A percentile compares a stretch with the other conserved stretches of the same genome.
phyloP scores from a whole-genome alignment of 495 filamentous ascomycete genomes.

The Durotheca rogersii region DNA sequence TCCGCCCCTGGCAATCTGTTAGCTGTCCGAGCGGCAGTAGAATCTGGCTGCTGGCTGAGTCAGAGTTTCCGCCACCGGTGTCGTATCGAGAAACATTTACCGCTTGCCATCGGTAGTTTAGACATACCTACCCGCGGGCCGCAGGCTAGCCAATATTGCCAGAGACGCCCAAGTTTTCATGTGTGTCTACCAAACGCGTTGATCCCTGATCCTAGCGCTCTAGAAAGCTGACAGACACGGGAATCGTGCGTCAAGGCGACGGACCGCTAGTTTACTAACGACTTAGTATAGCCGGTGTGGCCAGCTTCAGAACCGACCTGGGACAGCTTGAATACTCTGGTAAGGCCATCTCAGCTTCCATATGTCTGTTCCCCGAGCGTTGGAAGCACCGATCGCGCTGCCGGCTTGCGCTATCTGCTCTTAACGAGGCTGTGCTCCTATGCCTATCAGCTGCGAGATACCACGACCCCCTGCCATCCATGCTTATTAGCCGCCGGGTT shows the following conservation, averaged over 20 bases:
- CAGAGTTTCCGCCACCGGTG: constrained; percentile 6
- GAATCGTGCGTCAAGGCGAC: constrained; percentile 16
- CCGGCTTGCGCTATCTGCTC: not conserved
- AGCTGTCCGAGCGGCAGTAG: constrained; percentile 14
- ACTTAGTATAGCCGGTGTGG: constrained; percentile 7
- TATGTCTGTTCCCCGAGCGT: not conserved
- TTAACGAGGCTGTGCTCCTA: not conserved
- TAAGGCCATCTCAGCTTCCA: constrained; percentile 11
- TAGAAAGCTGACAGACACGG: constrained; percentile 13
- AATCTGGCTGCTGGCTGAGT: constrained; percentile 21
- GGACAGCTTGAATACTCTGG: constrained; percentile 3
- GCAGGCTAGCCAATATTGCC: constrained; percentile 16
- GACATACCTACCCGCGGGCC: constrained; percentile 10
- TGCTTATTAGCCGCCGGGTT: constrained; percentile 19
- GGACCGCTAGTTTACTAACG: constrained; percentile 15
- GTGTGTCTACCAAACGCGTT: constrained; percentile 14
- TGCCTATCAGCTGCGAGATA: constrained; percentile 9
- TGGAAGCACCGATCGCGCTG: not conserved
- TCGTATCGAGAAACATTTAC: constrained; percentile 6
- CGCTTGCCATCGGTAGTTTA: constrained; percentile 7
- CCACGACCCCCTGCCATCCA: constrained; percentile 7
- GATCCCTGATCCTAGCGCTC: constrained; percentile 27
- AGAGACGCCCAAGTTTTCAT: constrained; percentile 26
- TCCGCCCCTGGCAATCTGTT: constrained; percentile 13
- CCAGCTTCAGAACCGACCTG: constrained; percentile 2